Conservation (phyloP, 140 eudicot species). For the Bidens hawaiensis region DNA sequence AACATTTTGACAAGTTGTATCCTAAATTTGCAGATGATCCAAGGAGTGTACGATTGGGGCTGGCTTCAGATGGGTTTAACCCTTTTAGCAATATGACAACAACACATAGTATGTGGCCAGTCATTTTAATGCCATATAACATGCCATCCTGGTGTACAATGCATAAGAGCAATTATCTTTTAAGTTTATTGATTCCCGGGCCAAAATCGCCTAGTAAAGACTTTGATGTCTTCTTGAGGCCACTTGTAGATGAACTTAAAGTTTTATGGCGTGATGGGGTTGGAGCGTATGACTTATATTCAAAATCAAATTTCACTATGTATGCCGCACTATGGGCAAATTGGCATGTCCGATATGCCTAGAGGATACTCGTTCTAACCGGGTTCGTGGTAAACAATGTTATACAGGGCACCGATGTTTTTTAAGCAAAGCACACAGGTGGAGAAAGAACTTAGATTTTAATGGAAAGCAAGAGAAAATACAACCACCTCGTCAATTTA, state of each 20-base stretch:
- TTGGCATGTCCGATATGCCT: conserved; percentile 10
- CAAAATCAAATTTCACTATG: too few relatives aligned
- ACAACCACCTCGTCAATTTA: not conserved
- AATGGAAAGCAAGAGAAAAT: conserved; percentile 1
- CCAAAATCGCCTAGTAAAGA: conserved; percentile 6
- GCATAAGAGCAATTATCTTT: not conserved
- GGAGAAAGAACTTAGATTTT: conserved; percentile 1
- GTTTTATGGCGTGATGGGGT: too few relatives aligned
- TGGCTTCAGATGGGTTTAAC: not conserved
- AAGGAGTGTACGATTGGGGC: not conserved
- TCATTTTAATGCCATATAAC: too few relatives aligned
- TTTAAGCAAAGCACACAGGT: not conserved
- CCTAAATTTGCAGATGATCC: not conserved
- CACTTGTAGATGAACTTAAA: too few relatives aligned
- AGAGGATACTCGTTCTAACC: too few relatives aligned
- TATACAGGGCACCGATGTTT: conserved; percentile 4
- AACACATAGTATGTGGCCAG: too few relatives aligned
- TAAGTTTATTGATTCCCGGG: not conserved
- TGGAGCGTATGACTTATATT: too few relatives aligned
- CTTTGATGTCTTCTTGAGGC: too few relatives aligned
- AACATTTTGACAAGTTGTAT: not conserved
- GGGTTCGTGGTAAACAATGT: too few relatives aligned
- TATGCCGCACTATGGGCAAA: conserved; percentile 11
- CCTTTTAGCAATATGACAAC: too few relatives aligned
- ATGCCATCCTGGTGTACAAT: not conserved